Conservation (phyloP, 805 yeast species). For the Saturnispora gosingensis region DNA sequence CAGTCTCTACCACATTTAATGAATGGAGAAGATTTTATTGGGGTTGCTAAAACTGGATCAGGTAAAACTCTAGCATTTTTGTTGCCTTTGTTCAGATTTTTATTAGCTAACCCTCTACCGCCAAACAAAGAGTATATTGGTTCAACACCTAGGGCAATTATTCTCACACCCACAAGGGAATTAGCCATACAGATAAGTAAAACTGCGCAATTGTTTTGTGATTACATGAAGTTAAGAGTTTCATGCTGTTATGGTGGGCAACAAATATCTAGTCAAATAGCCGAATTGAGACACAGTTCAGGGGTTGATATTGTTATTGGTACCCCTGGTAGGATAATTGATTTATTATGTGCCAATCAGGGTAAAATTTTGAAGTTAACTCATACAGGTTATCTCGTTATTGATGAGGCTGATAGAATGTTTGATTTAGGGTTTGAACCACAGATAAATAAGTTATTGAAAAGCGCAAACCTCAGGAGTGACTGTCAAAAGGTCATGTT, state of each 20-base stretch:
- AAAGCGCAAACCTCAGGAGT: slow-evolving; percentile 53
- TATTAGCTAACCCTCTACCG: slow-evolving; percentile 47
- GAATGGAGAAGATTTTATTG: slow-evolving; percentile 85
- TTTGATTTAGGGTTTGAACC: slow-evolving; percentile 98
- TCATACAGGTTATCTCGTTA: slow-evolving; percentile 69
- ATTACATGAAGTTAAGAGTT: slow-evolving; percentile 39
- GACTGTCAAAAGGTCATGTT: slow-evolving; percentile 85
- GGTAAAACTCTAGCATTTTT: slow-evolving; percentile 90
- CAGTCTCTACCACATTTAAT: slow-evolving; percentile 87
- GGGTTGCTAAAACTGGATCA: slow-evolving; percentile 93
- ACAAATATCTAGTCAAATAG: slow-evolving; percentile 71
- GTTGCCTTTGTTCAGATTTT: slow-evolving; percentile 76
- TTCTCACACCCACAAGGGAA: slow-evolving; percentile 89
- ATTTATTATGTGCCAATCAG: slow-evolving; percentile 69
- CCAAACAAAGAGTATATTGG: slow-evolving; percentile 29
- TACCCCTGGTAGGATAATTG: slow-evolving; percentile 93
- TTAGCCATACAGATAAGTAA: slow-evolving; percentile 74
- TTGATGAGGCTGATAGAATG: slow-evolving; percentile 96
- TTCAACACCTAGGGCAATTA: slow-evolving; percentile 69
- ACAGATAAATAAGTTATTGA: slow-evolving; percentile 72
- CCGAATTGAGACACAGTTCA: slow-evolving; percentile 48
- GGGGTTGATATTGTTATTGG: slow-evolving; percentile 81
- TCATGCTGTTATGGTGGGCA: slow-evolving; percentile 91
- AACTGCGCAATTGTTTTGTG: slow-evolving; percentile 53
- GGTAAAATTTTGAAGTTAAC: slow-evolving; percentile 65